Base-by-base conservation (phyloP, 2,329 filamentous ascomycete genomes). In the Scleromitrula shiraiana region DNA sequence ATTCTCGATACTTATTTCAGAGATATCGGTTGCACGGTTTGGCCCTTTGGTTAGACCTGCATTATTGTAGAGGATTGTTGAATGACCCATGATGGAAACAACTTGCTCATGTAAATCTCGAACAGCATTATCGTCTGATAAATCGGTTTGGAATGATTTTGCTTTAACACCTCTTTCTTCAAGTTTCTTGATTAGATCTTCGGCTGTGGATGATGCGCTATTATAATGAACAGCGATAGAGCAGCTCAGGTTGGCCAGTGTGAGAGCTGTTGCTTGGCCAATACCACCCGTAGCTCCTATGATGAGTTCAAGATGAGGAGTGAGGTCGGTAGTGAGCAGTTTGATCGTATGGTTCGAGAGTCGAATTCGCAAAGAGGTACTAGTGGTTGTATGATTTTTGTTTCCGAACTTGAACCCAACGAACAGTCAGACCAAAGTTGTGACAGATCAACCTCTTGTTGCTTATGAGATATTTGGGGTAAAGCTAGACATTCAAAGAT, bases 221-320 rank as follows among this genome's bases (percentile, higher is more conserved):
- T 69, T 60, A 61, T 69, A 72, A 55, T 73, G 70, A 1, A 71
- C 58, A 4, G 68, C 69, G 12, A 73, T 63, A 30, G 65, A 62
- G 53, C 67, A 71, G 17, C 68, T 68, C 15, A 66, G 39, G 2
- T 55, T 57, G 1, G 69, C 69, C 5, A 73, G 62, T 9, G 64
- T 56, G 1, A 63, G 59, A 38, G 63, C 64, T 19, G 70, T 71
- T 3, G 69, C 67, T 43, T 60, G 61, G 5, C 70, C 70, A 19
- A 73, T 73, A 15, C 69, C 69, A 17, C 69, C 69, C 17, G 68
- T 70, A 7, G 66, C 66, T 9, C 68, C 68, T 1, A 67, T 70
- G 23, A 72, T 63, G 27, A 72, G 63, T 22, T 52, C 54, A 4
- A 56, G 27, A 30, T 56, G 49, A 4, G 20, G n/a, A 17, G 38